phyloP scores from a whole-genome alignment of 192 early-diverging fungal genomes.

The Backusella parvicylindrica region DNA sequence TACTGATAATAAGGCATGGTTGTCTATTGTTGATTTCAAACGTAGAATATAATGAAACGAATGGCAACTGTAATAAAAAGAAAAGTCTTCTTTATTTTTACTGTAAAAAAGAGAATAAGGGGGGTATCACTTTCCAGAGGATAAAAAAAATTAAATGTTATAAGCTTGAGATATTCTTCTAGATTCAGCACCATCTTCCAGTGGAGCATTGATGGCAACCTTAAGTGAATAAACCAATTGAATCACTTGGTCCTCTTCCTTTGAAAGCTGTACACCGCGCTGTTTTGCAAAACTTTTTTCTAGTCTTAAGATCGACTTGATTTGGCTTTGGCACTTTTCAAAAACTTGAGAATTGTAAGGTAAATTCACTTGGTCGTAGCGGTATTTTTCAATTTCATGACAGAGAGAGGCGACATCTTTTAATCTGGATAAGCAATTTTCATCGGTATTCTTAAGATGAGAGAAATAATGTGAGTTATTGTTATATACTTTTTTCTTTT shows the following conservation, averaged over 20 bases:
- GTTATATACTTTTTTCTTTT: background rate
- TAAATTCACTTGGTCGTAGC: conserved; percentile 17
- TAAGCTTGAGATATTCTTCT: conserved; percentile 14
- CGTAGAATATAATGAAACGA: too few relatives aligned
- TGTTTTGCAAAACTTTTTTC: conserved; percentile 34
- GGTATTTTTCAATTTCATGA: conserved; percentile 35
- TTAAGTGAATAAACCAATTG: conserved; percentile 36
- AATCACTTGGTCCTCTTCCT: conserved; percentile 38
- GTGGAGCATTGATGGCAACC: conserved; percentile 11
- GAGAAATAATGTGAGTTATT: background rate
- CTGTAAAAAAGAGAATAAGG: too few relatives aligned
- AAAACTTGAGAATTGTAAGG: conserved; percentile 35
- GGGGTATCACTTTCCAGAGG: too few relatives aligned
- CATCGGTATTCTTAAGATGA: background rate
- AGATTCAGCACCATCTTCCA: background rate
- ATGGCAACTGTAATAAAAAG: too few relatives aligned
- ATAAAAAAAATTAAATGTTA: conserved; percentile 1
- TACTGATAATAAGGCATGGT: too few relatives aligned
- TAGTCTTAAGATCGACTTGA: conserved; percentile 31
- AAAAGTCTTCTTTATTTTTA: too few relatives aligned
- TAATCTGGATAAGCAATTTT: conserved; percentile 9
- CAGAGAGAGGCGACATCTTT: conserved; percentile 31
- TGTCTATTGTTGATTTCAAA: too few relatives aligned
- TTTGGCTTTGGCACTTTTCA: conserved; percentile 36
- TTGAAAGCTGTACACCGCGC: conserved; percentile 24